Percentiles rank a stretch among this genome's conserved stretches.
phyloP scores from a whole-genome alignment of 2,329 filamentous ascomycete genomes.

The Colletotrichum tropicicola region DNA sequence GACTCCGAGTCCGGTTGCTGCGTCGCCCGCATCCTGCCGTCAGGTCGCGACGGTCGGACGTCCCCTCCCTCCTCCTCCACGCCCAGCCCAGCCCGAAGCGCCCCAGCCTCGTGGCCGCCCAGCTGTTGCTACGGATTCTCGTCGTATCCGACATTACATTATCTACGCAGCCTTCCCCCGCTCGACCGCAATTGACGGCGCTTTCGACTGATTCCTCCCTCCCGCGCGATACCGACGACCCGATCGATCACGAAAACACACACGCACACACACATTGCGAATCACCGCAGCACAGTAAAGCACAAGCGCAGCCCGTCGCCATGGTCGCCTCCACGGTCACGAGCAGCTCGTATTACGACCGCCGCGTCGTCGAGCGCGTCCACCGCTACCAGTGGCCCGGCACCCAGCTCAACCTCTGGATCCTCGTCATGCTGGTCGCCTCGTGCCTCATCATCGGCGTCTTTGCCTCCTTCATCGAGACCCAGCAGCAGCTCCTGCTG shows the following conservation, averaged over 20 bases:
- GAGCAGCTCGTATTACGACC: slow-evolving; percentile 54
- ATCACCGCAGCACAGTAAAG: neutral
- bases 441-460: slow-evolving; percentile 68
- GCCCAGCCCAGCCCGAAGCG: too few species aligned
- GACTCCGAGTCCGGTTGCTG: neutral
- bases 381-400: slow-evolving; percentile 75
- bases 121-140: too few species aligned
- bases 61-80: too few species aligned
- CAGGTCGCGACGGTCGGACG: neutral
- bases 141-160: too few species aligned
- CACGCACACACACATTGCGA: neutral
- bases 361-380: slow-evolving; percentile 52
- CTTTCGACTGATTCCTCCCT: too few species aligned
- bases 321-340: slow-evolving; percentile 47
- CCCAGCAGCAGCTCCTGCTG: slow-evolving; percentile 64
- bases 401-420: slow-evolving; percentile 73
- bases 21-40: neutral
- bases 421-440: slow-evolving; percentile 71
- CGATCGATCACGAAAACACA: too few species aligned
- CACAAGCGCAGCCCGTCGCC: too few species aligned
- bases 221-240: too few species aligned
- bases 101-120: too few species aligned
- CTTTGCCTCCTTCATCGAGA: slow-evolving; percentile 66
- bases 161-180: too few species aligned
- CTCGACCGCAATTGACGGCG: too few species aligned